Evolutionary conservation across 768 basidiomycete species (phyloP), one percentile per base, ranked within the genome.

Genomic region (Psilocybe cubensis): DNA sequence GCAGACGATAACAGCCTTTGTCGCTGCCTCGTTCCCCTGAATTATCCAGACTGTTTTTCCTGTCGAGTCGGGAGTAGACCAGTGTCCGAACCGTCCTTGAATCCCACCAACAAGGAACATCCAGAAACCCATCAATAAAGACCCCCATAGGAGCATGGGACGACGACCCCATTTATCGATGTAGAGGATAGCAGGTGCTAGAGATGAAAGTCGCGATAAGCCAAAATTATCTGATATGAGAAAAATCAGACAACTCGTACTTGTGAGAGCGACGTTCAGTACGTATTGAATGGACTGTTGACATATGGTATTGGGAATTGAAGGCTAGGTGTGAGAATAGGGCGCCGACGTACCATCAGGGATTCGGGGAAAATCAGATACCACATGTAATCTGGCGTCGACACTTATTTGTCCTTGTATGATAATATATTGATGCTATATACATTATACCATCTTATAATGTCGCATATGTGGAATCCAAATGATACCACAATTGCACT

Each of bases 141-240:
- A 83, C 24, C 87, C 90, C 47, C 72, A 72, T 55, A 92, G 75
- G 1, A 92, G 75, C 78, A 92, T 87, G 6, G 90, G 89, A n/a
- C 89, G 81, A 40, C 90, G 87, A 56, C 91, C 91, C 87, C 88
- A 91, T 70, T 76, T 79, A 70, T 92, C 91, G 64, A 91, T 89
- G 73, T 84, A 90, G 65, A 80, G 72, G 61, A 81, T 81, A 8
- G 80, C 80, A 21, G 80, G 80, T 25, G 80, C 73, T 64, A n/a
- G n/a, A 76, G n/a, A n/a, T n/a, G 76, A 62, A 75, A 66, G 18
- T 43, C 66, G 35, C 80, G 8, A 11, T 28, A n/a, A 18, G 20
- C 17, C n/a, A n/a, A n/a, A n/a, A n/a, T n/a, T n/a, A n/a, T 17
- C 5, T 38, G 8, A 38, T 38, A 14, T n/a, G n/a, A 14, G 35